Conservation (phyloP, 2,329 filamentous ascomycete species). For the Exophiala lecanii-corni region DNA sequence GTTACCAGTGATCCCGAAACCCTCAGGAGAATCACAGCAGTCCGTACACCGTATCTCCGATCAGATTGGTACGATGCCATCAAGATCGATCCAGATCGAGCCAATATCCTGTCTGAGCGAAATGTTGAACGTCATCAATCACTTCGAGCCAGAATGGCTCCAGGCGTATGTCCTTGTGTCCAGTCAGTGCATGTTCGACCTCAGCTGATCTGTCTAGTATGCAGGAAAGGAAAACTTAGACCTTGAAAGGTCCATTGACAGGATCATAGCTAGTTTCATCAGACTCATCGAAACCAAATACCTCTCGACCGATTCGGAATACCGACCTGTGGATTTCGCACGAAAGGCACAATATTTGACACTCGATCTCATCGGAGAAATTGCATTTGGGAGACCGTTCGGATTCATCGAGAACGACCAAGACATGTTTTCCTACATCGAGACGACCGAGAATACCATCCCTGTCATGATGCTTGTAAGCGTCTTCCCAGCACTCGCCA, state of each 20-base stretch:
- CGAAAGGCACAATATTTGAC: constrained; percentile 18
- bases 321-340: constrained; percentile 16
- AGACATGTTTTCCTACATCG: constrained; percentile 16
- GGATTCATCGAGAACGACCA: constrained; percentile 18
- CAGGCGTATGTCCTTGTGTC: constrained; percentile 12
- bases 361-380: constrained; percentile 17
- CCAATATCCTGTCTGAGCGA: constrained; percentile 17
- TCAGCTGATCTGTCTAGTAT: constrained; percentile 3
- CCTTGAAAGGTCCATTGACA: constrained; percentile 51
- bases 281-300: constrained; percentile 34
- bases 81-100: constrained; percentile 10
- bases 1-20: constrained; percentile 15
- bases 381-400: constrained; percentile 20
- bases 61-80: constrained; percentile 20
- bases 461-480: constrained; percentile 18
- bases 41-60: constrained; percentile 11
- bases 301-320: constrained; percentile 5
- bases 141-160: constrained; percentile 13
- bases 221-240: constrained; percentile 6
- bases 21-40: constrained; percentile 10
- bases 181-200: no score
- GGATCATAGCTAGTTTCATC: constrained; percentile 66
- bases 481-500: constrained; percentile 19
- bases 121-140: constrained; percentile 13
- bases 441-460: constrained; percentile 12